Evolutionary conservation across 2,329 filamentous ascomycete species (phyloP).

Genomic region (Aspergillus sp.): DNA sequence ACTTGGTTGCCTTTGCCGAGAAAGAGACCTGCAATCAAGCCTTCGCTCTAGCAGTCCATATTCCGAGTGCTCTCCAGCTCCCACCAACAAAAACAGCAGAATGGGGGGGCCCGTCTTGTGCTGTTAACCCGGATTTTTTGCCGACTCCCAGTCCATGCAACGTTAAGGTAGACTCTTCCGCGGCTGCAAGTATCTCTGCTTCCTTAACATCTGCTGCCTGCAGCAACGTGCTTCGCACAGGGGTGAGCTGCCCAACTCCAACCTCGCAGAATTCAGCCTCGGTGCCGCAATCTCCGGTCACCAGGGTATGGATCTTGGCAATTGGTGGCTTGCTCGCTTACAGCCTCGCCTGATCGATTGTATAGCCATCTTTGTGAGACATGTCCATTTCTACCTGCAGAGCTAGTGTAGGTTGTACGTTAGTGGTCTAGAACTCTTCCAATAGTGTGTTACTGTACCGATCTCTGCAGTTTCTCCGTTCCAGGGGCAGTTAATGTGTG

Average conservation of each 20-base stretch:
- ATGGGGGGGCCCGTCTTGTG: not conserved
- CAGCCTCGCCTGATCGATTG: not conserved
- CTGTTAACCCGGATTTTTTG: not conserved
- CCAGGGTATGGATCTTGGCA: not conserved
- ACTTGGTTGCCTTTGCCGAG: slow-evolving; percentile 1
- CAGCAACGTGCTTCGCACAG: not conserved
- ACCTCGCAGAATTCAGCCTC: not conserved
- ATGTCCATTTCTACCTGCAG: not conserved
- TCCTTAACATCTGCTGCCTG: not conserved
- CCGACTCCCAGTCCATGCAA: slow-evolving; percentile 10
- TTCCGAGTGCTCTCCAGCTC: not conserved
- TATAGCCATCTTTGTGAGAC: too few relatives aligned
- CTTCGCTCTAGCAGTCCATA: not conserved
- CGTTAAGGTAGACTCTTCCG: slow-evolving; percentile 1
- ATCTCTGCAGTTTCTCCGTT: not conserved
- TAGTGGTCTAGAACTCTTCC: not conserved
- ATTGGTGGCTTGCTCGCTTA: not conserved
- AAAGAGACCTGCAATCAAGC: slow-evolving; percentile 1
- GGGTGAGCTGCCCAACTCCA: slow-evolving; percentile 6
- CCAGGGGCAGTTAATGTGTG: not conserved
- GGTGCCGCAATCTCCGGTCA: not conserved
- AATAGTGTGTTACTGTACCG: not conserved
- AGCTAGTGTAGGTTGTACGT: not conserved
- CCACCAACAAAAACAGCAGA: not conserved
- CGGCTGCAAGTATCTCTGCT: slow-evolving; percentile 4